A percentile compares a stretch with the other conserved stretches of the same genome.
phyloP scores from a whole-genome alignment of 192 early-diverging fungal species.

The Backusella liffmaniae region DNA sequence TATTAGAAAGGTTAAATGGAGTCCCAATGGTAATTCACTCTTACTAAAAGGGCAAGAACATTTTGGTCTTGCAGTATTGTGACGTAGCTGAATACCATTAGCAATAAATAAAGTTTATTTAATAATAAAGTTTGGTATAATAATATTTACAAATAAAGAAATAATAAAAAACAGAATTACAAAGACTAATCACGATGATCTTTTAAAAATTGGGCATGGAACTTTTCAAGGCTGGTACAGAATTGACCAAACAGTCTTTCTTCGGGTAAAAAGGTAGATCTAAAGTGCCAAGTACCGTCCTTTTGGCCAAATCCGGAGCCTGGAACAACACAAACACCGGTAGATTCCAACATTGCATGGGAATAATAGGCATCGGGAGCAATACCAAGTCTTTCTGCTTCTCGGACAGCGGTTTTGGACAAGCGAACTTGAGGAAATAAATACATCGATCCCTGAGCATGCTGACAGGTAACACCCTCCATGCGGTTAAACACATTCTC shows the following conservation, averaged over 20 bases:
- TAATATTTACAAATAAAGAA: background rate
- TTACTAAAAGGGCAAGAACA: constrained; percentile 71
- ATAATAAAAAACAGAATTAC: background rate
- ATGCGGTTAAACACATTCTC: constrained; percentile 77
- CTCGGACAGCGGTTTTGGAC: constrained; percentile 72
- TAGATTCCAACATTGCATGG: constrained; percentile 87
- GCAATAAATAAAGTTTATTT: background rate
- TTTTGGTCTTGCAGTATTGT: constrained; percentile 55
- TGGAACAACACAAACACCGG: constrained; percentile 94
- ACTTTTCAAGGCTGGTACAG: constrained; percentile 68
- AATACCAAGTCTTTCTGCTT: constrained; percentile 61
- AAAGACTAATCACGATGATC: constrained; percentile 7
- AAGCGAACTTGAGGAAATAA: constrained; percentile 84
- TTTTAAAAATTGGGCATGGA: constrained; percentile 76
- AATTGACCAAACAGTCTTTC: constrained; percentile 91
- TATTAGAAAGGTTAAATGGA: constrained; percentile 62
- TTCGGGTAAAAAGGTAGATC: constrained; percentile 92
- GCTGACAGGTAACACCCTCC: constrained; percentile 81
- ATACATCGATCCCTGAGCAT: constrained; percentile 93
- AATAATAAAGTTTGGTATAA: constrained; percentile 9
- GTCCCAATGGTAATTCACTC: constrained; percentile 66
- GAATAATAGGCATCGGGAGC: constrained; percentile 91
- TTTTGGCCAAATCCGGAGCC: constrained; percentile 87
- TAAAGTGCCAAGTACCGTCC: constrained; percentile 89
- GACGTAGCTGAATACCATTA: background rate